Evolutionary conservation across 2,329 filamentous ascomycete species (phyloP), one percentile per base, ranked within the genome.

Genomic region (Herpotrichia juniperi): DNA sequence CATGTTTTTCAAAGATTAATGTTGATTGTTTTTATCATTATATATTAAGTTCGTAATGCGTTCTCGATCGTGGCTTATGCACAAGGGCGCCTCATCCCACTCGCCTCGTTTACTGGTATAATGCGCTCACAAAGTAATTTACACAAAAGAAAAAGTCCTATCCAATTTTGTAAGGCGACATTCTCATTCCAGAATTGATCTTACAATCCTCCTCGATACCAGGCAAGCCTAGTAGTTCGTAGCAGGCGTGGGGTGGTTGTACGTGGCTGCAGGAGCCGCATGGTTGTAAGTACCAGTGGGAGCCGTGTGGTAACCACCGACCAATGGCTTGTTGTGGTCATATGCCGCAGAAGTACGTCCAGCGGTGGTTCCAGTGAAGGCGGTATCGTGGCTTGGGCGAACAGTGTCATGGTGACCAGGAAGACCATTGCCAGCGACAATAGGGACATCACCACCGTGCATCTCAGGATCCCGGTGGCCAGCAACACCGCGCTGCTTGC

Each of bases 331-430:
- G 57, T 66, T 61, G 35, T 46, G 55, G 55, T 58, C 69, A 46
- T 77, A 75, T 31, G 65, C 67, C 32, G 63, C 58, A 26, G 64
- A 67, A 39, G 66, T 65, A n/a, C 70, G 63, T 16, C 68, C 72
- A 44, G 79, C 75, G 17, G 79, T 82, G 12, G 78, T 78, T 45
- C 79, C 78, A 28, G 78, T 79, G 66, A 77, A 78, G 22, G 73
- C 78, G 34, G 80, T 82, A 54, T 82, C 81, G 61, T 79, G 74
- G 48, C 72, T 76, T 22, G 78, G 76, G 48, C 79, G 75, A 40
- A 73, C 69, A 57, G 76, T 72, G 39, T 62, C 56, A 28, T 62
- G 48, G 32, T 62, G 48, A 12, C 57, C 63, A 30, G 62, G 49
- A 54, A 48, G 58, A 64, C 57, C 53, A 57, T n/a, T n/a, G n/a